phyloP scores from a whole-genome alignment of 768 basidiomycete species.

The Amanita brunnescens region DNA sequence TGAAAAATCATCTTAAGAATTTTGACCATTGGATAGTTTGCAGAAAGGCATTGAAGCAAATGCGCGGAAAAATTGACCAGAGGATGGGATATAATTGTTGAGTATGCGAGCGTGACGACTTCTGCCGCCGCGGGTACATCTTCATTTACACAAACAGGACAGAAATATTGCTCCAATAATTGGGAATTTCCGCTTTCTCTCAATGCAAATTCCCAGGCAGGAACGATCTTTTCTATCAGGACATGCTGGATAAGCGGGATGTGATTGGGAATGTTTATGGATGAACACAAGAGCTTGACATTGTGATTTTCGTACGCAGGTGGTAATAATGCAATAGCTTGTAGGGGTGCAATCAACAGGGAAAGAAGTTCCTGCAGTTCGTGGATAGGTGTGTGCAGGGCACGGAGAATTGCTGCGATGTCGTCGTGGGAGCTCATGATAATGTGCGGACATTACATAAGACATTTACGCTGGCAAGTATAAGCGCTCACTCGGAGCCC shows the following conservation, averaged over 20 bases:
- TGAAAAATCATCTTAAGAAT: constrained; percentile 40
- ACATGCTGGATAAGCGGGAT: constrained; percentile 53
- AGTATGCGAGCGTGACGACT: constrained; percentile 53
- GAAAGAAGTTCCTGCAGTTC: constrained; percentile 43
- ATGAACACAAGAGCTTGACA: constrained; percentile 25
- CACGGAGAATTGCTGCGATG: constrained; percentile 32
- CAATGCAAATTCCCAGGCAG: constrained; percentile 57
- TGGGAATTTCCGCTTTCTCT: constrained; percentile 34
- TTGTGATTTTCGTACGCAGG: constrained; percentile 42
- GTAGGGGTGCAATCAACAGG: constrained; percentile 53
- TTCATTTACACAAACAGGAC: constrained; percentile 53
- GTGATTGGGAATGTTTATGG: constrained; percentile 29
- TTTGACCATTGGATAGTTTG: constrained; percentile 61
- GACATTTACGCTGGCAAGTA: no score
- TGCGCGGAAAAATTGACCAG: constrained; percentile 41
- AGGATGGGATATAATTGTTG: constrained; percentile 46
- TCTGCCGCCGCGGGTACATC: constrained; percentile 35
- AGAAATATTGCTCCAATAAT: constrained; percentile 64
- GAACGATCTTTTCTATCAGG: constrained; percentile 55
- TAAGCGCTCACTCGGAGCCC: no score
- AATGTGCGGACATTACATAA: not conserved
- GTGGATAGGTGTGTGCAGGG: constrained; percentile 37
- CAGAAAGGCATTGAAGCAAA: constrained; percentile 45
- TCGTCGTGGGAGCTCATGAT: constrained; percentile 8
- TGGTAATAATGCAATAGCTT: constrained; percentile 47